Evolutionary conservation across 306 rosid species (phyloP), one percentile per base, ranked within the genome.

Genomic region (Canavalia ensiformis): DNA sequence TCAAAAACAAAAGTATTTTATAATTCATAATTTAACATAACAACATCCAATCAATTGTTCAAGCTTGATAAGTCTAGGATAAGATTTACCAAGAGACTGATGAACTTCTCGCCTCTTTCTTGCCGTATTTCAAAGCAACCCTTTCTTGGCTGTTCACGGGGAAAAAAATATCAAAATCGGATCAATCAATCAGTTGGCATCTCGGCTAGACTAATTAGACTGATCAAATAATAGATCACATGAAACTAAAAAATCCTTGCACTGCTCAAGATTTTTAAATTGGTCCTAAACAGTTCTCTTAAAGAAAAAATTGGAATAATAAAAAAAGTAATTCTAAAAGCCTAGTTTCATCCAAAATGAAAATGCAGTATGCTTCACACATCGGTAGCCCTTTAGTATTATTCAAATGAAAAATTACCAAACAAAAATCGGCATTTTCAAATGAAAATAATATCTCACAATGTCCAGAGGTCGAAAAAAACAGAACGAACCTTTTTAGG

Each of bases 41-140:
- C n/a, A 42, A 42, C 7, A 18, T 18, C 25, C 25, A 5, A 41
- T 8, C 71, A n/a, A 50, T 10, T 31, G 54, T 71, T 80, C 78
- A 68, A 18, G 77, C 30, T 41, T 47, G 4, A 30, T 25, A 45
- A 69, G 13, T 7, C 4, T 4, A 29, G 11, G 41, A 52, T 29
- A 66, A 49, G 58, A 88, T 33, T 90, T 90, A 93, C 97, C 97
- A 91, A 31, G 69, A 91, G 90, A 70, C 90, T 91, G 83, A 90
- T 66, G 87, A 88, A 87, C 46, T 5, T 91, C 85, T 84, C 81
- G 1, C 91, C 94, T 46, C 83, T 91, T 42, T 90, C 88, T 56
- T 71, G 83, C 39, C 93, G 86, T 46, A 93, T 82, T 79, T 91
- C 97, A 75, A 93, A 91, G 93, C 97, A 91, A 7, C 97, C 97